phyloP scores from a whole-genome alignment of 2,329 filamentous ascomycete species.

The Chaetomium globosum region DNA sequence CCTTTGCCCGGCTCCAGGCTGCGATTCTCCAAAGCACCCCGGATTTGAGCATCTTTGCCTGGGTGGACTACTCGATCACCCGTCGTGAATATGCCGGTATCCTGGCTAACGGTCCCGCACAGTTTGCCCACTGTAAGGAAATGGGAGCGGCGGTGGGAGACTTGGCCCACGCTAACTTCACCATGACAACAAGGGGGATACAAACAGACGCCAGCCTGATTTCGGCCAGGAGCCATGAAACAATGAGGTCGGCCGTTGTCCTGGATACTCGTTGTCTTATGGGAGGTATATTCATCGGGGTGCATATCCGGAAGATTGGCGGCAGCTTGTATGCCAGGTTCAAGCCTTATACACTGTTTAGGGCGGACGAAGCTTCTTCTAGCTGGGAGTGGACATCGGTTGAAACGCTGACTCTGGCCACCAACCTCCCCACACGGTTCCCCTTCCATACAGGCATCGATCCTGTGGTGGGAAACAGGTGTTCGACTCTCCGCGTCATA shows the following conservation, averaged over 20 bases:
- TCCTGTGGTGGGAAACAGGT: conserved; percentile 4
- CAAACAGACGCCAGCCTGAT: conserved; percentile 14
- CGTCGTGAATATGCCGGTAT: background rate
- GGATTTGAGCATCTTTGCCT: conserved; percentile 18
- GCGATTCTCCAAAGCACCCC: background rate
- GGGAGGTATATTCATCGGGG: background rate
- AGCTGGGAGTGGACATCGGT: background rate
- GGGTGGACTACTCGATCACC: background rate
- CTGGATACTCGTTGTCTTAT: background rate
- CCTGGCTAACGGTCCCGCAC: conserved; percentile 4
- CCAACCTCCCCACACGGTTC: background rate
- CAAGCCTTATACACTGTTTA: background rate
- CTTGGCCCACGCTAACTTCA: conserved; percentile 12
- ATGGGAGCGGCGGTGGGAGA: background rate
- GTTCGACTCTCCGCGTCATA: background rate
- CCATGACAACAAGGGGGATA: conserved; percentile 13
- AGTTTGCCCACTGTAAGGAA: background rate
- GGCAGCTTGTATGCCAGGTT: conserved; percentile 10
- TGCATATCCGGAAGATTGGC: conserved; percentile 12
- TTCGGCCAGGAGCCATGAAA: background rate
- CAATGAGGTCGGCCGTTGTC: background rate
- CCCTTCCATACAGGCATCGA: background rate
- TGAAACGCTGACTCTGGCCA: background rate
- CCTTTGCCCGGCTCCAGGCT: conserved; percentile 5
- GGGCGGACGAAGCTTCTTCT: background rate